Conservation (phyloP, 306 rosid genomes). For the Gastrolobium bilobum region DNA sequence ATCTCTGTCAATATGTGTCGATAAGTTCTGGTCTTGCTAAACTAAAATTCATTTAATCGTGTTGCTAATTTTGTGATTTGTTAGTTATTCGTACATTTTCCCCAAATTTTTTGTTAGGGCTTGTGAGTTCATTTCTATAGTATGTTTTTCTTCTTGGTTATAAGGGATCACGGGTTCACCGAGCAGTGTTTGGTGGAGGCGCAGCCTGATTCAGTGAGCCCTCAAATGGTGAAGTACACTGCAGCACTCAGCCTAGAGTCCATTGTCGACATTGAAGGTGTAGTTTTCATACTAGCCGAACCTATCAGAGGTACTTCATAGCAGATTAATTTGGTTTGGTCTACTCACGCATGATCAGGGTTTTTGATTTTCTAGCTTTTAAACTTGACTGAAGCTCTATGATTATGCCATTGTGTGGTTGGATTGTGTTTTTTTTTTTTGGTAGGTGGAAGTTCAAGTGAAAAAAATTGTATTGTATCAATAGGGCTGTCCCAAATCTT, state of each 20-base stretch:
- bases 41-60: too few species aligned
- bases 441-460: constrained; percentile 92
- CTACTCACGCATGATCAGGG: too few species aligned
- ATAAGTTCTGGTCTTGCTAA: too few species aligned
- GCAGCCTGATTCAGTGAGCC: constrained; percentile 71
- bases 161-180: constrained; percentile 77
- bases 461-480: constrained; percentile 74
- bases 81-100: too few species aligned
- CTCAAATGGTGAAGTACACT: constrained; percentile 87
- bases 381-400: constrained; percentile 6
- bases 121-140: too few species aligned
- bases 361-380: constrained; percentile 9
- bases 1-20: too few species aligned
- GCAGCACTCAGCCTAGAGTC: constrained; percentile 84
- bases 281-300: constrained; percentile 68
- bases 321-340: constrained; percentile 68
- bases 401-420: too few species aligned
- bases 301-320: constrained; percentile 84
- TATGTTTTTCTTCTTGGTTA: constrained; percentile 76
- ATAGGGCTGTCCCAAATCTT: constrained; percentile 73
- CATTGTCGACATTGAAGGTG: constrained; percentile 77
- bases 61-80: too few species aligned
- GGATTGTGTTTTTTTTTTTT: too few species aligned
- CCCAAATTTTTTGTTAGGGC: too few species aligned
- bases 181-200: constrained; percentile 87